These are phyloP conservation scores for Ricinus communis DNA, from an alignment of 345 rosid genomes.

Conservation along the genomic window DNA sequence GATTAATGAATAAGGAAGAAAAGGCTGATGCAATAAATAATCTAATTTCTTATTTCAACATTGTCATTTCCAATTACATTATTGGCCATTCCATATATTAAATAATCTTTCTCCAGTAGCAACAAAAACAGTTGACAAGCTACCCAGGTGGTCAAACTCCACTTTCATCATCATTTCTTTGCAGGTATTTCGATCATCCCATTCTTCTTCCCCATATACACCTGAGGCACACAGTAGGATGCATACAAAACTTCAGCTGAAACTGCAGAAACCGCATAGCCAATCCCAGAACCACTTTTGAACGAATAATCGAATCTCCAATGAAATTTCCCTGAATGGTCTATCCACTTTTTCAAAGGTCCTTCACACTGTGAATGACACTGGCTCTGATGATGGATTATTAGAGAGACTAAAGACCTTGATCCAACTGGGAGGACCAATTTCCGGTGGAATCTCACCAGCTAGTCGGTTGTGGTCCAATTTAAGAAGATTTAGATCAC, in stretches of 20 bases:
- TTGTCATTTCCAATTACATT: no score
- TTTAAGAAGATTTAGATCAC: conserved; percentile 19
- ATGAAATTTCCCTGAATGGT: neutral
- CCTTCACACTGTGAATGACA: conserved; percentile 23
- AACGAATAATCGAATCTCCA: conserved; percentile 3
- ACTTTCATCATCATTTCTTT: neutral
- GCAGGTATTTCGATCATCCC: neutral
- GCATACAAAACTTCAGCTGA: neutral
- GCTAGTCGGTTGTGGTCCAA: conserved; percentile 22
- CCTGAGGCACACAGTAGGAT: conserved; percentile 6
- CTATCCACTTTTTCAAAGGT: neutral
- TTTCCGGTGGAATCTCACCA: conserved; percentile 24
- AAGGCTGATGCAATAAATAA: no score
- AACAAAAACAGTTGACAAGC: neutral
- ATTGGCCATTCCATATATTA: no score
- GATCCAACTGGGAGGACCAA: conserved; percentile 8
- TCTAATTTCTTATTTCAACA: no score
- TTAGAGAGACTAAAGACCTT: conserved; percentile 25
- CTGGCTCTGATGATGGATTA: conserved; percentile 24
- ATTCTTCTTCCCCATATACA: neutral
- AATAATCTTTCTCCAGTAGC: neutral
- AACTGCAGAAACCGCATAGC: neutral
- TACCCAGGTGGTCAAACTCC: neutral
- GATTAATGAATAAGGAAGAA: no score
- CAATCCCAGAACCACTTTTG: conserved; percentile 10